Conservation (phyloP, 306 rosid genomes). For the Calophaca sinica region DNA sequence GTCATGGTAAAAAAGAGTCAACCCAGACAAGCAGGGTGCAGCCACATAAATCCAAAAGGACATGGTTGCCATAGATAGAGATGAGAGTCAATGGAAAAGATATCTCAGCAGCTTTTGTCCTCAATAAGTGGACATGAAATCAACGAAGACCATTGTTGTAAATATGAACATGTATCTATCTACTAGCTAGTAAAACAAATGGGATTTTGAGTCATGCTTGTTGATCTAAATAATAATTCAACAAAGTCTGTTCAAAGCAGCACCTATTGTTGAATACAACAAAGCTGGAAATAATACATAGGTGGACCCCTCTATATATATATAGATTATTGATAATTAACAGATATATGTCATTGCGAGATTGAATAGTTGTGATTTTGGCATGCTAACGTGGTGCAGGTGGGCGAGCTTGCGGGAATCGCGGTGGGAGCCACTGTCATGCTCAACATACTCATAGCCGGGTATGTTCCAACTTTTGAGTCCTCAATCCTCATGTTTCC, state of each 20-base stretch:
- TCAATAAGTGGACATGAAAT: neutral
- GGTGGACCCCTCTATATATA: too few species aligned
- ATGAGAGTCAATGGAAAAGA: conserved; percentile 28
- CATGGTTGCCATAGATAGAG: neutral
- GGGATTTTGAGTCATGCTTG: too few species aligned
- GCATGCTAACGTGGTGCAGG: conserved; percentile 53
- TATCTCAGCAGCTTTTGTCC: neutral
- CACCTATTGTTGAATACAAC: too few species aligned
- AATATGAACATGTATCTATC: neutral
- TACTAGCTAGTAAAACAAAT: neutral
- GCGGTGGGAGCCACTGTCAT: conserved; percentile 93
- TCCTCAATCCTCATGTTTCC: too few species aligned
- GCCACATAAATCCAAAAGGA: conserved; percentile 12
- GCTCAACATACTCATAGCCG: conserved; percentile 89
- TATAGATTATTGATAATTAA: too few species aligned
- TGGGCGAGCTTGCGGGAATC: conserved; percentile 87
- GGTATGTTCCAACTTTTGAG: conserved; percentile 57
- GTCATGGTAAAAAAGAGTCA: neutral
- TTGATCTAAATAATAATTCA: too few species aligned
- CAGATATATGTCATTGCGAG: too few species aligned
- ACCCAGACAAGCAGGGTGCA: conserved; percentile 3
- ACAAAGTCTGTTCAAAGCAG: too few species aligned
- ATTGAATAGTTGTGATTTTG: neutral
- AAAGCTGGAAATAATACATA: too few species aligned
- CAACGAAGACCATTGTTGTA: conserved; percentile 9